Evolutionary conservation across 805 yeast genomes (phyloP).

Genomic region (Ogataea dorogensis): DNA sequence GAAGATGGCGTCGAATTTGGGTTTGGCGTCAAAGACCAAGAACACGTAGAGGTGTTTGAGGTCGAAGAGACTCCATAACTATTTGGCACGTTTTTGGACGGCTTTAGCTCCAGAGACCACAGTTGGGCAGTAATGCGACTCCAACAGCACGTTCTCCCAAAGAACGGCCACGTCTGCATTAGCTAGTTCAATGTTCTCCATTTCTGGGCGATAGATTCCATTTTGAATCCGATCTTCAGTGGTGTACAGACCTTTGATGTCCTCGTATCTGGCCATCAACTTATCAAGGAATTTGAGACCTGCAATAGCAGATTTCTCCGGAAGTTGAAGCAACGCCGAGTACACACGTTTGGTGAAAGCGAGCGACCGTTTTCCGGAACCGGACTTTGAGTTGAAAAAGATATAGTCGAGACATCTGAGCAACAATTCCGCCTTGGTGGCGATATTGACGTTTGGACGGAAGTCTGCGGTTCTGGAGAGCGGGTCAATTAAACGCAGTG

Average conservation of each 20-base stretch:
- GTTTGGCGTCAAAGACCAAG: conserved; percentile 2
- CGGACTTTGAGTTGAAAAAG: conserved; percentile 73
- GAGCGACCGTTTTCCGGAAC: conserved; percentile 62
- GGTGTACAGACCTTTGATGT: conserved; percentile 70
- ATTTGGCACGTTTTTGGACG: conserved; percentile 37
- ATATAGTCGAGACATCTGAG: conserved; percentile 75
- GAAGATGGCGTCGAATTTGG: conserved; percentile 12
- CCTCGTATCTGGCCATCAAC: conserved; percentile 67
- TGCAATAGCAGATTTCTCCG: conserved; percentile 85
- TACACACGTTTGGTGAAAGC: conserved; percentile 84
- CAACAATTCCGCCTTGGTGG: conserved; percentile 85
- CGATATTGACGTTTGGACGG: conserved; percentile 76
- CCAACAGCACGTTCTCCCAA: conserved; percentile 82
- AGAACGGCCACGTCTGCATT: conserved; percentile 87
- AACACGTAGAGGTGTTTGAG: conserved; percentile 8
- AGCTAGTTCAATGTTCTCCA: conserved; percentile 65
- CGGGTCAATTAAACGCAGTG: conserved; percentile 81
- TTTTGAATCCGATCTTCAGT: conserved; percentile 88
- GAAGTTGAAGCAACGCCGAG: conserved; percentile 65
- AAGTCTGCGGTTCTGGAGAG: conserved; percentile 38
- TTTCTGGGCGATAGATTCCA: conserved; percentile 69
- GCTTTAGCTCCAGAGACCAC: conserved; percentile 65
- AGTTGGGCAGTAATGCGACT: conserved; percentile 78
- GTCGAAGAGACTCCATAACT: conserved; percentile 6
- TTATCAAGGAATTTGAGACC: conserved; percentile 75